These are phyloP conservation scores for Ophiobolus disseminans DNA, from an alignment of 2,329 filamentous ascomycete genomes.

Conservation along the genomic window DNA sequence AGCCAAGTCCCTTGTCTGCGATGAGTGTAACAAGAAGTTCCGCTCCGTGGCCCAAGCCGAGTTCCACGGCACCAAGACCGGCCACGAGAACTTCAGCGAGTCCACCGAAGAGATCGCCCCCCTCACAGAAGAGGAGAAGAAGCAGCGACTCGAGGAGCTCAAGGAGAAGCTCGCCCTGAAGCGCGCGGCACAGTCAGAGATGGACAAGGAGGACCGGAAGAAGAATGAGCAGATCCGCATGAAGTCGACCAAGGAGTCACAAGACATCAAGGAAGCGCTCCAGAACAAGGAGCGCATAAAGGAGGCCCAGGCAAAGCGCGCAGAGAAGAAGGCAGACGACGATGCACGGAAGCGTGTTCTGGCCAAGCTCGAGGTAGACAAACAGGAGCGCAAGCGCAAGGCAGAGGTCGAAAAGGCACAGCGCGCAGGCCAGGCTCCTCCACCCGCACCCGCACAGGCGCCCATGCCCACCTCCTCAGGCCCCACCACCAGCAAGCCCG, in stretches of 20 bases:
- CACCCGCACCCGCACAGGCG: constrained; percentile 57
- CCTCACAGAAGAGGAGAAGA: constrained; percentile 90
- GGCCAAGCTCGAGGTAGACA: constrained; percentile 94
- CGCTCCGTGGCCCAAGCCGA: constrained; percentile 80
- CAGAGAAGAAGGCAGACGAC: constrained; percentile 84
- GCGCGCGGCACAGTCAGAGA: constrained; percentile 68
- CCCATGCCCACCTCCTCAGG: constrained; percentile 56
- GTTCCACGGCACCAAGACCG: constrained; percentile 89
- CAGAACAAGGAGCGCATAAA: constrained; percentile 89
- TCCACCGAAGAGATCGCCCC: constrained; percentile 92
- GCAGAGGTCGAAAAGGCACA: constrained; percentile 85
- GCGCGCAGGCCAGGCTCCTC: constrained; percentile 73
- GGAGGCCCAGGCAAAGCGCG: constrained; percentile 82
- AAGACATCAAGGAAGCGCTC: constrained; percentile 90
- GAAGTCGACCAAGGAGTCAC: constrained; percentile 87
- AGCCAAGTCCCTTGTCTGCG: constrained; percentile 86
- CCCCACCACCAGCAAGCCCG: constrained; percentile 65
- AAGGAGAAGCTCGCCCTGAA: constrained; percentile 75
- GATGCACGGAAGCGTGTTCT: constrained; percentile 89
- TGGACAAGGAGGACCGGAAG: constrained; percentile 83
- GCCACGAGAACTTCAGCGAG: constrained; percentile 89
- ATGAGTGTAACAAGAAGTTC: constrained; percentile 93
- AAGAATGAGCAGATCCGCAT: constrained; percentile 83
- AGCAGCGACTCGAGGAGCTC: constrained; percentile 77
- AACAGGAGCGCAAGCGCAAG: constrained; percentile 84